Evolutionary conservation across 805 yeast species (phyloP).

Genomic region (Wickerhamiella sergipiensis): DNA sequence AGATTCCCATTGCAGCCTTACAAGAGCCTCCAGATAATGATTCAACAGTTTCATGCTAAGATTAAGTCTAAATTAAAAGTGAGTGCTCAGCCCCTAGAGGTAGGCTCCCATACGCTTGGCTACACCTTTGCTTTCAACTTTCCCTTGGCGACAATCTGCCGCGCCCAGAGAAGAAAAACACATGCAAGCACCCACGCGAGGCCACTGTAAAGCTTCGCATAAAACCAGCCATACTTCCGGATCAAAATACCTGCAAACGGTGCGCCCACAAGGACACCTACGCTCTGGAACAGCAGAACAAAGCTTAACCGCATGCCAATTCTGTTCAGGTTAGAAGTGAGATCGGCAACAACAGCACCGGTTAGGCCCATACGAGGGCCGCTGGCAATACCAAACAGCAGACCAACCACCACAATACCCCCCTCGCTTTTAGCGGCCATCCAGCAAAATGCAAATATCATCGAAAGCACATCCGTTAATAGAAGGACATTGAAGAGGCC

Average conservation of each 20-base stretch:
- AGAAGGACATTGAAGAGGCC: constrained; percentile 1
- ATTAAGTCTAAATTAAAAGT: no score
- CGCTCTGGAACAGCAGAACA: constrained; percentile 42
- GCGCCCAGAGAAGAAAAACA: not conserved
- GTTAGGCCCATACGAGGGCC: constrained; percentile 21
- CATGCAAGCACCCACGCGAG: not conserved
- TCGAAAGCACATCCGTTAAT: constrained; percentile 12
- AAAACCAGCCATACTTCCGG: constrained; percentile 1
- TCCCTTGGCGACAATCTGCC: not conserved
- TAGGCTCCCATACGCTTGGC: no score
- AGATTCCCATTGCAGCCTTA: no score
- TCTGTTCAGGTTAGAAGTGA: constrained; percentile 15
- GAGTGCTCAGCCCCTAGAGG: no score
- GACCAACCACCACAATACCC: constrained; percentile 18
- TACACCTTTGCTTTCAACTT: no score
- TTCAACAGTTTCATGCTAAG: no score
- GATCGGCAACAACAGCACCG: constrained; percentile 19
- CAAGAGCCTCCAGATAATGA: no score
- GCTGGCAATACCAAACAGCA: constrained; percentile 21
- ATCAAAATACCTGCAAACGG: constrained; percentile 19
- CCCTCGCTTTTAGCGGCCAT: constrained; percentile 18
- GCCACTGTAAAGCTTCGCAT: not conserved
- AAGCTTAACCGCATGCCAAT: constrained; percentile 38
- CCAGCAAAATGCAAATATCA: constrained; percentile 24
- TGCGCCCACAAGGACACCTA: constrained; percentile 25